A percentile compares a stretch with the other conserved stretches of the same genome.
Conservation (phyloP, 495 filamentous ascomycete genomes). For the Penicillium bovifimosum region DNA sequence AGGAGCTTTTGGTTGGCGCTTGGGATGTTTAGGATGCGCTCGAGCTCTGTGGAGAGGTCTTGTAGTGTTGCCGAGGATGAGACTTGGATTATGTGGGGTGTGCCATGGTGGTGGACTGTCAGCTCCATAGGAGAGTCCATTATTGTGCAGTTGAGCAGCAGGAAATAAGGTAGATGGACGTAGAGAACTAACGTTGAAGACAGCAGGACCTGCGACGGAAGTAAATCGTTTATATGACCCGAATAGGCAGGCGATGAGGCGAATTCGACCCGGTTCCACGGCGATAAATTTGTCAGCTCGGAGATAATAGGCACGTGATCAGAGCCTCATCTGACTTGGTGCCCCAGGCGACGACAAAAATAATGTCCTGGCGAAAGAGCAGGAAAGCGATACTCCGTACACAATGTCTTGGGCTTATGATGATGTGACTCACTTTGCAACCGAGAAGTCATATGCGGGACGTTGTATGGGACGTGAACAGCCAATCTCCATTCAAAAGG, state of each 20-base stretch:
- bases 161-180: background rate
- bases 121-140: conserved; percentile 35
- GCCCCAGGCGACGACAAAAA: conserved; percentile 12
- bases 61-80: conserved; percentile 65
- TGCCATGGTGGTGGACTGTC: conserved; percentile 58
- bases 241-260: conserved; percentile 28
- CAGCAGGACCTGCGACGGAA: background rate
- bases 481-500: no score
- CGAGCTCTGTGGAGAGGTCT: conserved; percentile 57
- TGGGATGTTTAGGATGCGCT: conserved; percentile 56
- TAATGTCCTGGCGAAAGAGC: no score
- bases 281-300: conserved; percentile 36
- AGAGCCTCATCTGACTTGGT: background rate
- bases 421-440: no score
- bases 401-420: no score
- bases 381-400: no score
- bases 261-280: conserved; percentile 29
- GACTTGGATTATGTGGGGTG: conserved; percentile 62
- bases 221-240: background rate
- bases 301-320: conserved; percentile 24
- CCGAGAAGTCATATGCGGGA: no score
- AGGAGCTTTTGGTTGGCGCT: conserved; percentile 69
- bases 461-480: no score
- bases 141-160: background rate
- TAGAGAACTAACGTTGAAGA: no score